Evolutionary conservation across 2,329 filamentous ascomycete genomes (phyloP), one percentile per base, ranked within the genome.

Genomic region (Cladorrhinum sp.): DNA sequence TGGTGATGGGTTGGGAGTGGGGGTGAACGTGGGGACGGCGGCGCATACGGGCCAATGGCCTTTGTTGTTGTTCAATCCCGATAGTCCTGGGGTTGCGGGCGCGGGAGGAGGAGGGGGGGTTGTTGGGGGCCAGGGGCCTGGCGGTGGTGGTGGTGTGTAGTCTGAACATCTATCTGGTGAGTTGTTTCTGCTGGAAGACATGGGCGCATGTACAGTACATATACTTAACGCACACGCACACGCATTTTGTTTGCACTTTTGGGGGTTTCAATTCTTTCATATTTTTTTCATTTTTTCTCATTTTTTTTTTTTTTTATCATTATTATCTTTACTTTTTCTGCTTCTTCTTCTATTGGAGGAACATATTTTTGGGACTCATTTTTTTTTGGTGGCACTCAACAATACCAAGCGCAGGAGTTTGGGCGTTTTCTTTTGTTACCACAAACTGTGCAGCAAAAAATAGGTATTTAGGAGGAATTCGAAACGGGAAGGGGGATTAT

Each of bases 21-120:
- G 51, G 57, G n/a, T n/a, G n/a, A n/a, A 56, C 14, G 58, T 61
- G 49, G 57, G 48, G 36, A 36, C 46, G 23, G 59, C 30, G 21
- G 20, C 62, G 3, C 67, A 68, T 8, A 14, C 63, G 1, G 66
- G 66, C 4, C 68, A 70, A 59, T 69, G 68, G 69, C 68, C 68
- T 9, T 46, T 69, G 5, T 33, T 70, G 28, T 48, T 70, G n/a
- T 70, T 70, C 28, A 62, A 21, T 46, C 42, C 66, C 14, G 63
- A 66, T 16, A 46, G 10, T 20, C 42, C 42, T 18, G 66, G 64
- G 14, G 49, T 36, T 14, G 54, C 21, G 9, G 54, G 23, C 5
- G 53, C 51, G 14, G 36, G 21, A 10, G 54, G 23, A 23, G 39
- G 24, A 21, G 33, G 14, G 52, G 53, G 28, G 58, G 46, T 16